Evolutionary conservation across 73 alveolate genomes (phyloP).

Genomic region (Paramecium sexaurelia): DNA sequence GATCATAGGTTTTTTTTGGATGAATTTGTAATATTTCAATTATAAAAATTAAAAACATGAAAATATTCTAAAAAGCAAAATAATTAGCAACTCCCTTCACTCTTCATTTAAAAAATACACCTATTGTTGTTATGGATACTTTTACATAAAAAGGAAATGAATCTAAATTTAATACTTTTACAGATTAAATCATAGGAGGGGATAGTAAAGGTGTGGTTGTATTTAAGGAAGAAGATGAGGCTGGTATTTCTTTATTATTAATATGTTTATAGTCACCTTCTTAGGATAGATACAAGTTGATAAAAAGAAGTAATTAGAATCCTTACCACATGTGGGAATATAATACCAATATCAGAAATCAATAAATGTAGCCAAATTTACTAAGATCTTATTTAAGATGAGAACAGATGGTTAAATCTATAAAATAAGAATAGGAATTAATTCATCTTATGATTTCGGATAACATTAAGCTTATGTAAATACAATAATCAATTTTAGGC

Average conservation of each 20-base stretch:
- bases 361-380: not conserved
- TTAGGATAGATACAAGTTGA: not conserved
- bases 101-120: not conserved
- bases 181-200: not conserved
- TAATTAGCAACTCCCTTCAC: not conserved
- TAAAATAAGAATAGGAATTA: conserved; percentile 5
- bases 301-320: not conserved
- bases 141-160: not conserved
- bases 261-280: conserved; percentile 1
- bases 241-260: too few relatives aligned
- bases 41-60: not conserved
- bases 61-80: not conserved
- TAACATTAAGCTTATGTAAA: not conserved
- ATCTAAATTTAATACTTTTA: not conserved
- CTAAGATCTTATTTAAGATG: not conserved
- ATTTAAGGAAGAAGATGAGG: not conserved
- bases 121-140: not conserved
- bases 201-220: conserved; percentile 11
- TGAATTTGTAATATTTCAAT: not conserved
- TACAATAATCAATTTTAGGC: not conserved
- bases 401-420: conserved; percentile 29
- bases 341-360: not conserved
- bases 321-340: not conserved
- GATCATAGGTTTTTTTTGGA: conserved; percentile 26
- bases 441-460: conserved; percentile 14